Conservation (phyloP, 208 protist genomes). For the Trypanosoma melophagium region DNA sequence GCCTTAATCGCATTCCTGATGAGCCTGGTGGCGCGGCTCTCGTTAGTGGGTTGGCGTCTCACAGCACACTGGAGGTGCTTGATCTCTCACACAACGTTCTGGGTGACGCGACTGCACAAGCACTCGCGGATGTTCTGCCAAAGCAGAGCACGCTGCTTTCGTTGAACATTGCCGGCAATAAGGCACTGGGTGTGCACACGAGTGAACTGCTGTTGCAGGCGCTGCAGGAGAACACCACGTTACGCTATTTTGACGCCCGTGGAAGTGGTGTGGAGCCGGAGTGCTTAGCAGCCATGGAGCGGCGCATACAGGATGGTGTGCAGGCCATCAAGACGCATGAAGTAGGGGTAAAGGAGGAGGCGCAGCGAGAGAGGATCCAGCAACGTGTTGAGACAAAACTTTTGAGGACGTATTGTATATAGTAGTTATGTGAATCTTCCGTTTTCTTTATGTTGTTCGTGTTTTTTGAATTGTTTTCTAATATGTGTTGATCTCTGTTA, state of each 20-base stretch:
- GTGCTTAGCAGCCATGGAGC: conserved; percentile 50
- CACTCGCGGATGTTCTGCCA: conserved; percentile 61
- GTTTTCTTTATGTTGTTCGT: conserved; percentile 4
- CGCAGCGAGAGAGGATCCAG: conserved; percentile 30
- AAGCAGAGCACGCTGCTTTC: conserved; percentile 39
- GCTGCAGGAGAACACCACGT: conserved; percentile 45
- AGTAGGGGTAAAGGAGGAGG: conserved; percentile 28
- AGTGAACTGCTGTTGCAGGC: conserved; percentile 44
- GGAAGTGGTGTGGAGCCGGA: conserved; percentile 44
- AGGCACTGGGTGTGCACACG: conserved; percentile 33
- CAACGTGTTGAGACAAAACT: conserved; percentile 25
- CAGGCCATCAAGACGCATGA: conserved; percentile 27
- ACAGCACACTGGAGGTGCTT: conserved; percentile 57
- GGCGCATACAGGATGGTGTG: conserved; percentile 36
- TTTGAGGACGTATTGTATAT: conserved; percentile 13
- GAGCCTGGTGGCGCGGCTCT: conserved; percentile 62
- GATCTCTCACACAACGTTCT: conserved; percentile 78
- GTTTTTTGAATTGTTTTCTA: conserved; percentile 4
- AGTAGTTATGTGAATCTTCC: neutral
- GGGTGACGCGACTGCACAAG: conserved; percentile 35
- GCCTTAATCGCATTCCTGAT: conserved; percentile 78
- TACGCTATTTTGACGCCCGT: conserved; percentile 69
- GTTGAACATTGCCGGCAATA: conserved; percentile 76
- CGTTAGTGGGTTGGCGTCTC: conserved; percentile 42
- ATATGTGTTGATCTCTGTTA: conserved; percentile 1